Conservation (phyloP, 2,329 filamentous ascomycete species). For the Arthrobotrys megalospora region DNA sequence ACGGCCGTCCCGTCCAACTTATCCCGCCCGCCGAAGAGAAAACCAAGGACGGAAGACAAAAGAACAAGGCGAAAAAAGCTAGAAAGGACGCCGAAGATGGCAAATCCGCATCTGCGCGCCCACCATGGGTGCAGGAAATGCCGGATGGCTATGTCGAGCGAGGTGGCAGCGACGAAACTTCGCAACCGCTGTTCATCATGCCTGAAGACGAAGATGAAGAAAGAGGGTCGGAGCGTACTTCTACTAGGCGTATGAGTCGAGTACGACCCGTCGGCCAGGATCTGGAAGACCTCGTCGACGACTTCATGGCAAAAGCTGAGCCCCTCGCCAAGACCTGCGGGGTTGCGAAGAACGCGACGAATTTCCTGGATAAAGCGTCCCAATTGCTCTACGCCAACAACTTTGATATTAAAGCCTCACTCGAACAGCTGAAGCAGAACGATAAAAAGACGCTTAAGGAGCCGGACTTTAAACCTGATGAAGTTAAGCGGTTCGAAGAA, state of each 20-base stretch:
- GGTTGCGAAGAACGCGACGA: constrained; percentile 83
- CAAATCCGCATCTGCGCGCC: constrained; percentile 83
- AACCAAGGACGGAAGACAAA: constrained; percentile 79
- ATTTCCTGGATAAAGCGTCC: constrained; percentile 87
- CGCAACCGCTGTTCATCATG: constrained; percentile 80
- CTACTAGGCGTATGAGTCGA: constrained; percentile 52
- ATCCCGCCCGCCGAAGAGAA: constrained; percentile 92
- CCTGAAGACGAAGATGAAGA: constrained; percentile 68
- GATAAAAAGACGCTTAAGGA: constrained; percentile 84
- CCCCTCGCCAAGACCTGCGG: constrained; percentile 76
- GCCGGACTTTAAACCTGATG: constrained; percentile 81
- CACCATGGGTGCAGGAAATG: constrained; percentile 94
- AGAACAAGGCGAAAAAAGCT: constrained; percentile 78
- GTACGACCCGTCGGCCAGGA: constrained; percentile 66
- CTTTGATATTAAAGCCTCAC: constrained; percentile 79
- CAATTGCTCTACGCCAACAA: constrained; percentile 79
- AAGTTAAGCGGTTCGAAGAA: constrained; percentile 92
- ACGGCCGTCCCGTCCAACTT: constrained; percentile 87
- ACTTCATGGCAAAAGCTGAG: constrained; percentile 81
- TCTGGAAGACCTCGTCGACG: constrained; percentile 76
- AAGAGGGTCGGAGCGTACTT: constrained; percentile 64
- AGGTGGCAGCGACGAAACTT: constrained; percentile 82
- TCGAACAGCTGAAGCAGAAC: constrained; percentile 78
- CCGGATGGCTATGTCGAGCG: constrained; percentile 87
- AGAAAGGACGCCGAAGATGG: constrained; percentile 86